Conservation (phyloP, 2,329 filamentous ascomycete species). For the Xylariaceae sp. region DNA sequence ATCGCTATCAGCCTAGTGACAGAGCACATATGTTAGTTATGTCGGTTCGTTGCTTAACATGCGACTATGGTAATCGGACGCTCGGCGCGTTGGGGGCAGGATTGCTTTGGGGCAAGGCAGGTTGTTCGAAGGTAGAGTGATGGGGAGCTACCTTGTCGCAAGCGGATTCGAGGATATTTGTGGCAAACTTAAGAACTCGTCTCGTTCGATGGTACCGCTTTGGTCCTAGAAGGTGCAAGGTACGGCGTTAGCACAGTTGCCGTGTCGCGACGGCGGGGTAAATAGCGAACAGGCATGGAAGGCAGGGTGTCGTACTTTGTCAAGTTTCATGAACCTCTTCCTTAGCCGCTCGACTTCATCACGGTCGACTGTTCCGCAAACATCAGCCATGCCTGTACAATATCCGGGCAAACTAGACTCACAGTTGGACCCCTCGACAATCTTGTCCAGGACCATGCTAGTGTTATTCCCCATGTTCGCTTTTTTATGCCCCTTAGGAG, state of each 20-base stretch:
- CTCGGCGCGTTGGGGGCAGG: no score
- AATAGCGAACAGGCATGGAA: background rate
- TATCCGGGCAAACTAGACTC: slow-evolving; percentile 31
- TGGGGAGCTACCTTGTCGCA: slow-evolving; percentile 90
- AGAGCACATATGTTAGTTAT: slow-evolving; percentile 3
- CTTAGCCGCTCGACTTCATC: slow-evolving; percentile 93
- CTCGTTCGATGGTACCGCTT: slow-evolving; percentile 95
- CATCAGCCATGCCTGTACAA: slow-evolving; percentile 3
- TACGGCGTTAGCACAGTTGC: slow-evolving; percentile 8
- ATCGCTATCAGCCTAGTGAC: slow-evolving; percentile 86
- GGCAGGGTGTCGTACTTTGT: slow-evolving; percentile 62
- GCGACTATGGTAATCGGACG: no score
- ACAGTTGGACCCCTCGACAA: slow-evolving; percentile 97
- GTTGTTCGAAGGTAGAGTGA: no score
- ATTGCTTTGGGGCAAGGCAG: background rate
- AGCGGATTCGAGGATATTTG: slow-evolving; percentile 98
- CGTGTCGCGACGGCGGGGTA: background rate
- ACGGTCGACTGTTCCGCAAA: slow-evolving; percentile 66
- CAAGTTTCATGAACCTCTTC: slow-evolving; percentile 98
- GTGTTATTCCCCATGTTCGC: slow-evolving; percentile 61
- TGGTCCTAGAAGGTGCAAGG: slow-evolving; percentile 61
- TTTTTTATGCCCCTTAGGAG: slow-evolving; percentile 14
- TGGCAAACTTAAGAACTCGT: slow-evolving; percentile 93
- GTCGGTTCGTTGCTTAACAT: no score
- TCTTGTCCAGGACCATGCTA: slow-evolving; percentile 81